Evolutionary conservation across 768 basidiomycete species (phyloP).

Genomic region (Brasilioporus rufonigricans): DNA sequence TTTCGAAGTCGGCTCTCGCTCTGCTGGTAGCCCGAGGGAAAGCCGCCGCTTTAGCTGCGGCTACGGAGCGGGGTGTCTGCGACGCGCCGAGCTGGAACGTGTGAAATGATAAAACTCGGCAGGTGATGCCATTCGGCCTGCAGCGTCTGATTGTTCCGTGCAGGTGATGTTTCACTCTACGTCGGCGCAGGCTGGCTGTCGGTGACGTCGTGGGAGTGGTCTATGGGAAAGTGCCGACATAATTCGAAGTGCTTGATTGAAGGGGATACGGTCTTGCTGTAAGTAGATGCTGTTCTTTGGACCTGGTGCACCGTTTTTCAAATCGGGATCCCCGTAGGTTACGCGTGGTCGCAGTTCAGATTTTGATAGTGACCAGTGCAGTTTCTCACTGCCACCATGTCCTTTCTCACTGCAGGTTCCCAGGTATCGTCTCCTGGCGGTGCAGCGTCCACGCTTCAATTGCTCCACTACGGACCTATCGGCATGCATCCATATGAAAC

Average conservation of each 20-base stretch:
- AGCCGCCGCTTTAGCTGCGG: not conserved
- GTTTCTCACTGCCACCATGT: slow-evolving; percentile 13
- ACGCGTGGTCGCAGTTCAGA: not conserved
- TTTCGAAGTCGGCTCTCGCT: too few relatives aligned
- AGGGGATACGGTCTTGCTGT: too few relatives aligned
- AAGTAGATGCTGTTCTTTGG: too few relatives aligned
- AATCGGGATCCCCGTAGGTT: not conserved
- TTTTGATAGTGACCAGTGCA: not conserved
- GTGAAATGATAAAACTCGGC: not conserved
- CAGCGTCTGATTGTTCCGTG: not conserved
- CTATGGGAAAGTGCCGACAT: not conserved
- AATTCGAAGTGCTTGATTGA: not conserved
- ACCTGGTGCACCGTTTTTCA: not conserved
- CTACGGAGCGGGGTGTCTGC: not conserved
- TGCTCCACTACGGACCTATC: slow-evolving; percentile 12
- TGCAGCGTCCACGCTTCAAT: not conserved
- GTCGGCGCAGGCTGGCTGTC: not conserved
- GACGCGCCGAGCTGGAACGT: not conserved
- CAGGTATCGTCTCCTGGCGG: slow-evolving; percentile 3
- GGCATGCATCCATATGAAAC: slow-evolving; percentile 17
- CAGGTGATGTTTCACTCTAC: not conserved
- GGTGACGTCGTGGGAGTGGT: not conserved
- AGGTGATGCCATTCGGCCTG: not conserved
- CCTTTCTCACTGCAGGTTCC: slow-evolving; percentile 10
- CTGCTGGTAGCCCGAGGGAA: too few relatives aligned